phyloP scores from a whole-genome alignment of 2,329 filamentous ascomycete species.

The Aspergillus ochraceus region DNA sequence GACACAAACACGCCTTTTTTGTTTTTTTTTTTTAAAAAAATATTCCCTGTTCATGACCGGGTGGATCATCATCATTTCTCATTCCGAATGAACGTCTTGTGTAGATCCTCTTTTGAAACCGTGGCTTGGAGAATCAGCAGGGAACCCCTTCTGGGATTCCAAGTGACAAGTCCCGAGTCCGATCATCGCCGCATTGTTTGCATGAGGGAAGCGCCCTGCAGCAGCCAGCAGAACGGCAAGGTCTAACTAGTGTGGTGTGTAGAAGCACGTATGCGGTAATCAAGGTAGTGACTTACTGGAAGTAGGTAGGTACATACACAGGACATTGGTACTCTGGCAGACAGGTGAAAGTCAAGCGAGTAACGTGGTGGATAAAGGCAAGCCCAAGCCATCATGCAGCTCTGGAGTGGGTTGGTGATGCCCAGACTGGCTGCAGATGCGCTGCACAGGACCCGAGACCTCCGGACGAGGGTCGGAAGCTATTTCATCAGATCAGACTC shows the following conservation, averaged over 20 bases:
- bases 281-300: background rate
- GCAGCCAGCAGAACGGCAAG: background rate
- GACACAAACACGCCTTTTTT: too few species aligned
- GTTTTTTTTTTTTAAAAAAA: too few species aligned
- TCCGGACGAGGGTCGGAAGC: slow-evolving; percentile 1
- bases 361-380: background rate
- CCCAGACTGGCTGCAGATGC: slow-evolving; percentile 16
- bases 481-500: too few species aligned
- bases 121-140: background rate
- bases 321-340: too few species aligned
- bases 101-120: slow-evolving; percentile 2
- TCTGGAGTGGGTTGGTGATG: slow-evolving; percentile 13
- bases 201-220: slow-evolving; percentile 12
- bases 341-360: too few species aligned
- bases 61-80: background rate
- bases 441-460: slow-evolving; percentile 17
- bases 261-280: background rate
- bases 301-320: background rate
- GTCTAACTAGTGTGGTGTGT: background rate
- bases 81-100: background rate
- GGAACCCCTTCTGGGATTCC: background rate
- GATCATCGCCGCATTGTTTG: background rate
- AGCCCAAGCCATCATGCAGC: slow-evolving; percentile 5
- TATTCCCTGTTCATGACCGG: too few species aligned
- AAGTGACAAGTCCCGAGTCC: slow-evolving; percentile 2